Evolutionary conservation across 805 yeast species (phyloP).

Genomic region (Wickerhamiella domercqiae): DNA sequence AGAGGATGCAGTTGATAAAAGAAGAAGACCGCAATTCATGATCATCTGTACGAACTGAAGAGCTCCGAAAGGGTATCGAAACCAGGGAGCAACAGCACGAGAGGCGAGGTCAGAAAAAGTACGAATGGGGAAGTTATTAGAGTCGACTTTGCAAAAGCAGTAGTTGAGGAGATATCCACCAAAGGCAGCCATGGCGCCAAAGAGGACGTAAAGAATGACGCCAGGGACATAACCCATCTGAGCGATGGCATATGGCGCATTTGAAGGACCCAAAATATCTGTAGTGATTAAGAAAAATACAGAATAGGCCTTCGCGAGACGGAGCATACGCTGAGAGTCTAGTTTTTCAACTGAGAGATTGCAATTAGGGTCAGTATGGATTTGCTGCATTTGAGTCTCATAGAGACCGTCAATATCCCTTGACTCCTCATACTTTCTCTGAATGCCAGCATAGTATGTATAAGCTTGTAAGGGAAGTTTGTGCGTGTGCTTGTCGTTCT

Average conservation of each 20-base stretch:
- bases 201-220: constrained; percentile 27
- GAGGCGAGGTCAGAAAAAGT: constrained; percentile 31
- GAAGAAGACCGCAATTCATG: constrained; percentile 30
- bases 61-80: constrained; percentile 24
- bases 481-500: constrained; percentile 12
- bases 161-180: constrained; percentile 29
- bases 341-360: constrained; percentile 13
- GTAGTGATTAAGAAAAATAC: constrained; percentile 36
- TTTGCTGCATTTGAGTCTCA: constrained; percentile 9
- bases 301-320: constrained; percentile 10
- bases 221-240: constrained; percentile 35
- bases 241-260: constrained; percentile 33
- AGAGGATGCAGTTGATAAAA: constrained; percentile 30
- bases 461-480: constrained; percentile 13
- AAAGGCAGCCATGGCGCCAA: constrained; percentile 30
- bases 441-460: constrained; percentile 14
- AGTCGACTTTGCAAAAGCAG: constrained; percentile 27
- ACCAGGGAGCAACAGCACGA: constrained; percentile 26
- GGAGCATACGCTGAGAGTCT: constrained; percentile 13
- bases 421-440: constrained; percentile 14
- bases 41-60: constrained; percentile 31
- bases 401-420: constrained; percentile 13
- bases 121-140: constrained; percentile 30
- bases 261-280: constrained; percentile 33
- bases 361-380: constrained; percentile 14